Conservation (phyloP, 176 grass and related monocot genomes). For the Juncus inflexus region DNA sequence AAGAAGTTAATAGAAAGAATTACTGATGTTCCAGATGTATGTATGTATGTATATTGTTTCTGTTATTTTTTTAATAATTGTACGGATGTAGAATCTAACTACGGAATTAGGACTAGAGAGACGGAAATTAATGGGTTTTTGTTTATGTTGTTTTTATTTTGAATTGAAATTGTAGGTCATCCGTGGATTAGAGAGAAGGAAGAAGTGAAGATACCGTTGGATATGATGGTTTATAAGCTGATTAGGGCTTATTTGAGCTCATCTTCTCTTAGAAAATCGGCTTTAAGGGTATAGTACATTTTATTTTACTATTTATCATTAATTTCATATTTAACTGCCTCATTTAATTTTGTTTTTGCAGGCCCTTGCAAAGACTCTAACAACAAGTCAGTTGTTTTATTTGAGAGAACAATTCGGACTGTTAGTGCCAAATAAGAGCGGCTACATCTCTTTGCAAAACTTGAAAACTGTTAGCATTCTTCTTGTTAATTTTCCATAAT, state of each 20-base stretch:
- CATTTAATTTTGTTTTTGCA: constrained; percentile 37
- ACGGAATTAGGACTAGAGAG: constrained; percentile 3
- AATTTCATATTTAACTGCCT: constrained; percentile 8
- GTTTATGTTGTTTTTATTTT: no score
- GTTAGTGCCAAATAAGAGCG: constrained; percentile 81
- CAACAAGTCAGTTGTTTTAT: constrained; percentile 71
- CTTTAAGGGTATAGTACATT: constrained; percentile 75
- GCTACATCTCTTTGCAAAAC: constrained; percentile 92
- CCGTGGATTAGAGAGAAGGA: constrained; percentile 77
- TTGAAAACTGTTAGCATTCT: constrained; percentile 71
- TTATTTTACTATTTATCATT: constrained; percentile 1
- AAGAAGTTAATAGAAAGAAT: constrained; percentile 93
- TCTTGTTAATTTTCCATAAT: not conserved
- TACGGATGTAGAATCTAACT: not conserved
- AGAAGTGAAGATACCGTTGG: constrained; percentile 85
- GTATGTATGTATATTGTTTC: constrained; percentile 29
- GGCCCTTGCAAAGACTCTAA: constrained; percentile 96
- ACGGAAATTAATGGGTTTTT: not conserved
- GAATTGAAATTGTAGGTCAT: constrained; percentile 57
- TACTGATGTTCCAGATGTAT: constrained; percentile 89
- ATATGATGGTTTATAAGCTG: constrained; percentile 96
- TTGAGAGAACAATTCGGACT: constrained; percentile 87
- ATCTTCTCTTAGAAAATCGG: constrained; percentile 87
- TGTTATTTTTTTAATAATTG: constrained; percentile 4
- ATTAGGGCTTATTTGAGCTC: constrained; percentile 93